Percentiles rank a stretch among this genome's conserved stretches.
phyloP scores from a whole-genome alignment of 2,329 filamentous ascomycete species.

The Rutstroemia sp. region DNA sequence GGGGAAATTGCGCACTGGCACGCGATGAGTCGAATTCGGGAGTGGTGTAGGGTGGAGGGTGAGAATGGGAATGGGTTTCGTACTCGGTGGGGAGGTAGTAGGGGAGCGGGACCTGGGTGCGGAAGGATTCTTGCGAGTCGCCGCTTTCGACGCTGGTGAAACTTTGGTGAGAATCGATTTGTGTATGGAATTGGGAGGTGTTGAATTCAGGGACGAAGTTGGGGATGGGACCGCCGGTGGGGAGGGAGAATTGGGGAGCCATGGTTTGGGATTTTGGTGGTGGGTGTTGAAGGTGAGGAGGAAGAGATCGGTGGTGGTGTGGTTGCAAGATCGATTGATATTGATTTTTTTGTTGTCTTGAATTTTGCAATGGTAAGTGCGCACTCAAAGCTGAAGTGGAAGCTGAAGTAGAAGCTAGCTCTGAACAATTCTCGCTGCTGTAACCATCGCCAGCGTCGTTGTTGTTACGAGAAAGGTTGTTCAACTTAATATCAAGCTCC shows the following conservation, averaged over 20 bases:
- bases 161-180: background rate
- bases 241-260: background rate
- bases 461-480: no score
- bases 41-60: slow-evolving; percentile 6
- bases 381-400: no score
- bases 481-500: no score
- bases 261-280: no score
- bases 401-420: no score
- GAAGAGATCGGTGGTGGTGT: no score
- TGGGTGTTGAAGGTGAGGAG: no score
- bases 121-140: slow-evolving; percentile 16
- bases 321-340: no score
- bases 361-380: no score
- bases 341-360: no score
- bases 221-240: background rate
- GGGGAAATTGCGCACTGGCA: background rate
- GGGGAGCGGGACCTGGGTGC: slow-evolving; percentile 20
- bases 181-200: background rate
- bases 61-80: background rate
- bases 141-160: background rate
- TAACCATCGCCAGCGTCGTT: no score
- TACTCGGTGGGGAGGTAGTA: slow-evolving; percentile 16
- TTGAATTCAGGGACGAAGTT: background rate
- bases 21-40: background rate
- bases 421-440: no score